phyloP scores from a whole-genome alignment of 1,284 basidiomycete species.

The Marasmius sp. region DNA sequence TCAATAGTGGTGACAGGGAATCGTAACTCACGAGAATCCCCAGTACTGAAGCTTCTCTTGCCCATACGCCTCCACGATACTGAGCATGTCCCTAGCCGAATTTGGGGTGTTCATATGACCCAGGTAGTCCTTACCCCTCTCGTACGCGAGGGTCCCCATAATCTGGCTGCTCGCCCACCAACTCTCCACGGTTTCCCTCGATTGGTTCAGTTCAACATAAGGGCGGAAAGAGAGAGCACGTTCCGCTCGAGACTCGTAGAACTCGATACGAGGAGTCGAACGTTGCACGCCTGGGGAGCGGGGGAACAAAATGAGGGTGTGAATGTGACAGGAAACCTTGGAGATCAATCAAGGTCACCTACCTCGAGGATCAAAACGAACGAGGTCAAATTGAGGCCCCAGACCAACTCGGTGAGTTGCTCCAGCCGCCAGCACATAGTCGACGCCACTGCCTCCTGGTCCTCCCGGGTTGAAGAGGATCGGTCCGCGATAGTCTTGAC shows the following conservation, averaged over 20 bases:
- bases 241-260: constrained; percentile 6
- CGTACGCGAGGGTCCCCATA: constrained; percentile 19
- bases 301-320: neutral
- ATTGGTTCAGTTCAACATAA: constrained; percentile 12
- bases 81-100: constrained; percentile 28
- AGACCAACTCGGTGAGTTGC: constrained; percentile 30
- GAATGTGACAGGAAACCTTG: neutral
- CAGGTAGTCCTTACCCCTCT: constrained; percentile 13
- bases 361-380: constrained; percentile 51
- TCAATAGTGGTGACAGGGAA: neutral
- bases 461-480: constrained; percentile 55
- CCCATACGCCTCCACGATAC: constrained; percentile 24
- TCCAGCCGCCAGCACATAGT: constrained; percentile 26
- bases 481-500: constrained; percentile 40
- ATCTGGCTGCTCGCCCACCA: constrained; percentile 18
- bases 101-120: constrained; percentile 24
- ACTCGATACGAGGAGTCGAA: neutral
- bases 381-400: constrained; percentile 45
- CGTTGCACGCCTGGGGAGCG: constrained; percentile 9
- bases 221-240: constrained; percentile 2
- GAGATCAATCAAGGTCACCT: neutral
- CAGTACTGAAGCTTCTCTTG: constrained; percentile 25
- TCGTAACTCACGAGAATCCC: constrained; percentile 24
- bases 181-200: constrained; percentile 16
- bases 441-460: constrained; percentile 38